phyloP scores from a whole-genome alignment of 2,329 filamentous ascomycete species.

The Canariomyces notabilis region DNA sequence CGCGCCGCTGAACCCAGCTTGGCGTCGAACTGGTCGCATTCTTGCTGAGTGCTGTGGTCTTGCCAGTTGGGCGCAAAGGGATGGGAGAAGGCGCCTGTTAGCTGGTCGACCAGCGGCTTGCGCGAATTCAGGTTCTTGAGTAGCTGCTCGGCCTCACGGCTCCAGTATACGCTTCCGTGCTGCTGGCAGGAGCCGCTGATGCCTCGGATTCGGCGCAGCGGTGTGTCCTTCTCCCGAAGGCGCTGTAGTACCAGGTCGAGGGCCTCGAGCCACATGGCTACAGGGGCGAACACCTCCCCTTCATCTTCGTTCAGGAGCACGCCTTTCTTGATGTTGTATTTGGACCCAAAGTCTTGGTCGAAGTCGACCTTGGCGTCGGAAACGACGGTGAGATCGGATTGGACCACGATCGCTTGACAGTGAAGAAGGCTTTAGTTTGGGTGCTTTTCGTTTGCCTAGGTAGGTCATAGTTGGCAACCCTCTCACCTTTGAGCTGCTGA shows the following conservation, averaged over 20 bases:
- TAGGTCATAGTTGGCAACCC: not conserved
- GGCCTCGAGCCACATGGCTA: slow-evolving; percentile 91
- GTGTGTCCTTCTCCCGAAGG: slow-evolving; percentile 63
- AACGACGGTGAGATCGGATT: slow-evolving; percentile 72
- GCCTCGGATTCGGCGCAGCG: slow-evolving; percentile 70
- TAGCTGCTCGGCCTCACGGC: slow-evolving; percentile 58
- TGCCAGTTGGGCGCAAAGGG: slow-evolving; percentile 96
- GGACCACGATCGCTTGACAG: slow-evolving; percentile 68
- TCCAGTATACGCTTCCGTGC: slow-evolving; percentile 97
- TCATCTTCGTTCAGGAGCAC: slow-evolving; percentile 77
- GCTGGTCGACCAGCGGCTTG: slow-evolving; percentile 65
- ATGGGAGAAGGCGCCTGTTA: slow-evolving; percentile 70
- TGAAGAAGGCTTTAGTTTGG: slow-evolving; percentile 4
- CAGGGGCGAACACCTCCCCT: slow-evolving; percentile 86
- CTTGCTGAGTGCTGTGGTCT: slow-evolving; percentile 86
- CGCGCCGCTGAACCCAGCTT: slow-evolving; percentile 60
- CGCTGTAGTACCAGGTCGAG: slow-evolving; percentile 77
- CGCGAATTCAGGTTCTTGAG: slow-evolving; percentile 56
- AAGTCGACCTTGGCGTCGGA: slow-evolving; percentile 92
- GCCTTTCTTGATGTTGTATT: slow-evolving; percentile 81
- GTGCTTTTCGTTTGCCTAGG: not conserved
- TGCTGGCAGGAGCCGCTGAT: slow-evolving; percentile 94
- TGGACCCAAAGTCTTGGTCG: slow-evolving; percentile 69
- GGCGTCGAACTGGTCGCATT: slow-evolving; percentile 84
- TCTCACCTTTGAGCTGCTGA: slow-evolving; percentile 85